Base-by-base conservation (phyloP, 78 protist species). In the Parvularia atlantis region DNA sequence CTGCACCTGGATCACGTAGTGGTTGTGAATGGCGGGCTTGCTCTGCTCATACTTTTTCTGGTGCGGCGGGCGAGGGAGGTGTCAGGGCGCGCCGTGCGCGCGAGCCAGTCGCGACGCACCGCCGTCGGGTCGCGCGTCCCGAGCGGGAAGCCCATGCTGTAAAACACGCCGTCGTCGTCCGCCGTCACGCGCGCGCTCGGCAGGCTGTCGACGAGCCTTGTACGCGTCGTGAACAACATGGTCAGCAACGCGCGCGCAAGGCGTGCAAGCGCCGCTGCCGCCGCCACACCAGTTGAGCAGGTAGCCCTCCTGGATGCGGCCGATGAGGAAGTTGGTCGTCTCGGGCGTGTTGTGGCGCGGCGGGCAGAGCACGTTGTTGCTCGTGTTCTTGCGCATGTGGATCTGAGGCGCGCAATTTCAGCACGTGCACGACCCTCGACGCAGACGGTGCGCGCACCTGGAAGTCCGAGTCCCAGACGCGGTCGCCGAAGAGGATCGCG, bases 131-230 rank as follows among this genome's bases (percentile, higher is more conserved):
- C 36, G 10, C 10, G 6, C 54, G 10, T 20, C 16, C 22, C 54
- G 6, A 48, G 3, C 54, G 10, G 24, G 10, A 50, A 50, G 7
- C 7, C 30, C 14, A 17, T 50, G 7, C 20, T 3, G 5, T 17
- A 50, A 11, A 7, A 50, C n/a, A 50, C 56, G 56, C 56, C 6
- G n/a, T 50, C 14, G 56, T 17, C 6, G 26, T 50, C 14, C 7
- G 56, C 9, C 17, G 60, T 28, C 1, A 53, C 28, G 11, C 52
- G 40, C 36, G 76, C 83, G 13, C 71, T 73, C 0, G 83, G 83
- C 44, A 78, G 33, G 69, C 71, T 78, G 70, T 78, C 83, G 33
- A 78, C 33, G 60, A 78, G 63, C 66, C 66, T 58, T 5, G 22
- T 11, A 43, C 48, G 48, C 5, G 10, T 5, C 48, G 48, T 43